Evolutionary conservation across 2,329 filamentous ascomycete species (phyloP), one percentile per base, ranked within the genome.

Genomic region (Stachybotrys chlorohalonatus): DNA sequence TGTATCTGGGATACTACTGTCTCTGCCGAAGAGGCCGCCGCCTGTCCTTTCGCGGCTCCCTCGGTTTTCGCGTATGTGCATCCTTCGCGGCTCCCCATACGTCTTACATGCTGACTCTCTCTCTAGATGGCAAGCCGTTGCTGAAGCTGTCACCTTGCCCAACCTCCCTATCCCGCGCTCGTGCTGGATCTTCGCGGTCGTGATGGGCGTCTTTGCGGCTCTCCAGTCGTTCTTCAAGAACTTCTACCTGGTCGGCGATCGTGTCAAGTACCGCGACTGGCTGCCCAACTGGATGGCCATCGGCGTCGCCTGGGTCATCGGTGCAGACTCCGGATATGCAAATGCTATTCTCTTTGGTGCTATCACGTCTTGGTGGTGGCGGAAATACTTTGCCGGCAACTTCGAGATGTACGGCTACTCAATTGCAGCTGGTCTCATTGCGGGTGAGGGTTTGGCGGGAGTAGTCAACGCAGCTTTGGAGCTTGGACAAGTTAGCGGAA

Each of bases 231-330:
- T 83, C 11, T 55, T 80, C 61, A 75, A 81, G 56, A 79, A 81
- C 64, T 80, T 77, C 63, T 76, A 75, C 56, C 78, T 81, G 55
- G 71, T 72, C 31, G 80, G 80, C 16, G 62, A 67, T 7, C 74
- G 75, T 47, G 76, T 77, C 59, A 82, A 81, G 71, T 78, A 82
- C 65, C 70, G 77, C 52, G 64, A 70, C n/a, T 84, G 76, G 64
- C 75, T 83, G 55, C 82, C 82, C 56, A 85, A 84, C 72, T 82
- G 81, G 76, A 83, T 83, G 79, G 76, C 77, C 47, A 72, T 85
- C 13, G 80, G 78, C 53, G 74, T 85, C 31, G 79, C 81, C 2
- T 84, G 83, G 67, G 76, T 83, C 6, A 64, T 85, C 2, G 79
- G 81, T 0, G 73, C 77, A 16, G 81, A 82, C 5, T 64, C 59